Percentiles rank a stretch among this genome's conserved stretches.
These are phyloP conservation scores for Populus nigra DNA, from an alignment of 345 rosid genomes.

Conservation along the genomic window DNA sequence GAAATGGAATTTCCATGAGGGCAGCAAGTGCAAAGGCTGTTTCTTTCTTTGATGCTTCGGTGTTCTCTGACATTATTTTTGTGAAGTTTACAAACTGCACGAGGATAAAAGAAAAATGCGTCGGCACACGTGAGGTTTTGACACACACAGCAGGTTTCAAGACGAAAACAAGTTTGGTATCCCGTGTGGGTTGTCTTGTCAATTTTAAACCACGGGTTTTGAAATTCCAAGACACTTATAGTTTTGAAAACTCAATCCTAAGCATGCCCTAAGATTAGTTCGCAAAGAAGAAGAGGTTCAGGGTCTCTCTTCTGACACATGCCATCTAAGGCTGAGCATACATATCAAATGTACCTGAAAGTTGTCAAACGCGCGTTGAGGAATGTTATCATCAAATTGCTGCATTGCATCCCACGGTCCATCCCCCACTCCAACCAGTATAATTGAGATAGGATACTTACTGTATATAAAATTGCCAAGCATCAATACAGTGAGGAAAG, in stretches of 20 bases:
- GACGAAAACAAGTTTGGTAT: background rate
- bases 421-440: conserved; percentile 95
- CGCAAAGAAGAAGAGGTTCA: background rate
- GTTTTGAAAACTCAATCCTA: background rate
- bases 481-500: conserved; percentile 19
- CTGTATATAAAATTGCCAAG: conserved; percentile 35
- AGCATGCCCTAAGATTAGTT: background rate
- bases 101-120: background rate
- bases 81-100: conserved; percentile 86
- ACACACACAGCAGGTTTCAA: background rate
- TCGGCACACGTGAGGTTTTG: background rate
- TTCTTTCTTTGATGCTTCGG: conserved; percentile 62
- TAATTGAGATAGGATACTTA: conserved; percentile 75
- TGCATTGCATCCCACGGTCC: conserved; percentile 98
- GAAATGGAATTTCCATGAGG: conserved; percentile 92
- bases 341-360: conserved; percentile 59
- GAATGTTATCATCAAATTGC: conserved; percentile 85
- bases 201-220: background rate
- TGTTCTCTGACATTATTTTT: conserved; percentile 71
- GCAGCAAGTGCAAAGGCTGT: conserved; percentile 91
- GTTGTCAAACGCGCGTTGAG: conserved; percentile 84
- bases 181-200: background rate
- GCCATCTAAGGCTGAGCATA: background rate
- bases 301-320: background rate
- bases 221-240: background rate